Evolutionary conservation across 805 yeast species (phyloP), one percentile per base, ranked within the genome.

Genomic region (Kuraishia molischiana): DNA sequence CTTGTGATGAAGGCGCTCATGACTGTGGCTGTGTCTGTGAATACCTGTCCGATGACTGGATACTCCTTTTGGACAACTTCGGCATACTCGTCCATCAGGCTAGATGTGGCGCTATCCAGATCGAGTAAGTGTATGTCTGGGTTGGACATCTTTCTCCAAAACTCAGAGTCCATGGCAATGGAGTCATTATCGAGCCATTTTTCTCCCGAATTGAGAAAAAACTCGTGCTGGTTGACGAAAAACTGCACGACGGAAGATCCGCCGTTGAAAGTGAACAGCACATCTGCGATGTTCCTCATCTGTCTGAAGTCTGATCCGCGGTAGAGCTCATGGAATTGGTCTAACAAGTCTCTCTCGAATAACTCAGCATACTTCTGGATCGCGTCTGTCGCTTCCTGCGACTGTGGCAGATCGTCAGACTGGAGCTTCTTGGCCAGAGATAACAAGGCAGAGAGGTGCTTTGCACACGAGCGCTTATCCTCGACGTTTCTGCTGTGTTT

Each of bases 181-280:
- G 57, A 49, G 18, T 44, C 45, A 15, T 34, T 41, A 21, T 54
- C 58, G 15, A 57, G 61, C n/a, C 61, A 53, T 42, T 66, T 47
- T 41, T 73, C 70, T 44, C 69, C 61, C 28, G 62, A 66, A 38
- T 50, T 44, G 14, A 67, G 64, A 55, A 89, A 82, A 41, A 80
- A 71, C 35, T 78, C 82, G 52, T 84, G 85, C 52, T 84, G 86
- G 52, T 77, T 79, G 34, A 85, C 82, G 57, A 84, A 85, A 36
- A 82, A 74, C 54, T 79, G 86, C 5, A 83, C 79, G 4, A 85
- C 92, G 39, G 78, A 75, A 15, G 74, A 66, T 10, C 94, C 94
- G 15, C 85, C 89, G 51, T 35, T 92, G 62, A 79, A 90, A 43
- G 78, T 84, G 38, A 77, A 72, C 36, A 89, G 64, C 14, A 87